Base-by-base conservation (phyloP, 371 early-diverging fungal genomes). In the Circinella minor region DNA sequence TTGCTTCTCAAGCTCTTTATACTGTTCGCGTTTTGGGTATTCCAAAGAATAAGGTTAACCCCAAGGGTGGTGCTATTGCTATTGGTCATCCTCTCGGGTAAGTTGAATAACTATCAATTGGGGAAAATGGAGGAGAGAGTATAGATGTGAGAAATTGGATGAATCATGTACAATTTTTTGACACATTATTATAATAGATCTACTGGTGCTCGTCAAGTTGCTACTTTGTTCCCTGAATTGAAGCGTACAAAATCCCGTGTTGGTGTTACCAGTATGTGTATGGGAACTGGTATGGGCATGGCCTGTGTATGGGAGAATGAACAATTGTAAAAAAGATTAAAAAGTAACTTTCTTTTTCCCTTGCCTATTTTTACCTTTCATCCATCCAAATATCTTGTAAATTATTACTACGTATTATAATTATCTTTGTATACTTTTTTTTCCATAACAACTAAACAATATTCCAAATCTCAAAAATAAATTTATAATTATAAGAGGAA, bases 41-140 rank as follows among this genome's bases (percentile, higher is more conserved):
- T 61, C 88, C 88, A 67, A 67, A 82, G 69, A 87, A 92, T 68
- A 96, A 93, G 87, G 97, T 97, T 73, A 98, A 98, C 85, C 96
- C 95, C 61, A 92, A 95, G 86, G 99, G 99, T 68, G 99, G 99
- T 65, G 96, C 97, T 46, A 97, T 98, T 65, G 98, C 98, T 36
- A 86, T 98, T 67, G 99, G 99, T 63, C 99, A 98, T 84, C 96
- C 90, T 66, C 75, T 72, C 39, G 72, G 70, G 63, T 74, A 70
- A 79, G 96, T 96, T 43, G 11, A 9, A 9, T 43, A 27, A 27
- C 2, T 27, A 27, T 27, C 2, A 27, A 27, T 27, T 27, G 27
- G 27, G 27, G 43, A 43, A 43, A 43, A 43, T 9, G 43, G 6
- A 11, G 43, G 43, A n/a, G 11, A 27, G 27, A 27, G 27, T 27